Base-by-base conservation (phyloP, 306 rosid species). In the Bauhinia variegata region DNA sequence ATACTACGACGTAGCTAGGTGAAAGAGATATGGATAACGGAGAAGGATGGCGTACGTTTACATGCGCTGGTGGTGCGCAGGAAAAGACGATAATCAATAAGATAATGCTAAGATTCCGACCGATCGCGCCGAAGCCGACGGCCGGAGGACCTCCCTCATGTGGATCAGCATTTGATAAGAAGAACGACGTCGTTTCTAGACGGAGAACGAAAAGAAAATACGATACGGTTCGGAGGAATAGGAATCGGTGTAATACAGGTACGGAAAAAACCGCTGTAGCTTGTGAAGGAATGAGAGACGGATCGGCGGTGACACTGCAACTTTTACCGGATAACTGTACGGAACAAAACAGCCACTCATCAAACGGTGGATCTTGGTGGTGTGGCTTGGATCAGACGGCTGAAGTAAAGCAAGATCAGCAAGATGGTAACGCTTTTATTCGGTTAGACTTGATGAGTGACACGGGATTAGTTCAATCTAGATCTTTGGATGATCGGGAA, bases 61-160 rank as follows among this genome's bases (percentile, higher is more conserved):
- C 82, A 47, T 74, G 57, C 52, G 54, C 18, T 7, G 68, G 12
- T 5, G 68, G 51, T 17, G 67, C 4, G 53, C 49, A 53, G 50
- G 80, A 73, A 41, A 75, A 47, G 67, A 8, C 68, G 55, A 41
- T 75, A 0, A 28, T 78, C 44, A 63, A 78, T 17, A 76, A 47
- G 37, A 51, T 41, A 50, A 74, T 77, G 92, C 77, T 71, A 12
- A 79, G 85, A 67, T 87, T 87, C 82, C 82, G 89, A n/a, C 87
- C 92, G 61, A 87, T 87, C 34, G 92, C 89, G 5, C 92, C 92
- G 4, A 87, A 84, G 52, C 89, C 92, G 0, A 74, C 65, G 0
- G 5, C 16, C 5, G 81, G 85, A 4, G 73, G 53, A 2, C 46
- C 61, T 7, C 42, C 13, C 5, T 17, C 43, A 0, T 54, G 71